Percentiles rank a stretch among this genome's conserved stretches.
phyloP scores from a whole-genome alignment of 2,329 filamentous ascomycete species.

The Pseudogymnoascus sp. region DNA sequence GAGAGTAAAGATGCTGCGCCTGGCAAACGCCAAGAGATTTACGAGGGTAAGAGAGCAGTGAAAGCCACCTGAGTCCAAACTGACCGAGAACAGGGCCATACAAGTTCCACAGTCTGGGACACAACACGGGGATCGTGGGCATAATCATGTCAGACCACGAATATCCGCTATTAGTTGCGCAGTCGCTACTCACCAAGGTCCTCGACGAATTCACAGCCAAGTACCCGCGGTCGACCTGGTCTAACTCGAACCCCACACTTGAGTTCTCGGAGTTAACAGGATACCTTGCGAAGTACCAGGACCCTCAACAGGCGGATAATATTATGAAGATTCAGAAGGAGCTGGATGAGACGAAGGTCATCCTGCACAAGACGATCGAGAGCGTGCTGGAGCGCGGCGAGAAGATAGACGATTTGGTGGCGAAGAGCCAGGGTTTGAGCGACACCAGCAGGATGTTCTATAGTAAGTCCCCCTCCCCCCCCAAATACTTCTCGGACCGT shows the following conservation, averaged over 20 bases:
- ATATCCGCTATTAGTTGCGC: conserved; percentile 71
- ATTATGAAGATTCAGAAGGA: conserved; percentile 96
- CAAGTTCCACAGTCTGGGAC: conserved; percentile 71
- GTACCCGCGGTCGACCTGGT: conserved; percentile 64
- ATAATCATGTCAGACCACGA: conserved; percentile 71
- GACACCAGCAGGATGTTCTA: conserved; percentile 98
- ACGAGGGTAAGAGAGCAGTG: conserved; percentile 51
- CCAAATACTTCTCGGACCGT: neutral
- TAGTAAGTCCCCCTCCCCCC: conserved; percentile 47
- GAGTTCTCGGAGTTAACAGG: conserved; percentile 69
- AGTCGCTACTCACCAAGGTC: conserved; percentile 79
- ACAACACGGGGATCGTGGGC: conserved; percentile 65
- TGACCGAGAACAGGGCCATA: conserved; percentile 42
- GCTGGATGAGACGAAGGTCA: conserved; percentile 94
- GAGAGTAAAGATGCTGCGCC: conserved; percentile 60
- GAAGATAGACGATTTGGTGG: conserved; percentile 91
- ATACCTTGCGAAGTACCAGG: conserved; percentile 73
- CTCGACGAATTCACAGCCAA: conserved; percentile 78
- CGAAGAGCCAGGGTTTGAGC: conserved; percentile 86
- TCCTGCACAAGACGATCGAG: conserved; percentile 95
- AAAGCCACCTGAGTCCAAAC: neutral
- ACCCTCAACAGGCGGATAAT: conserved; percentile 80
- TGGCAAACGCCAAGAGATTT: conserved; percentile 78
- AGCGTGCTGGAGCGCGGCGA: conserved; percentile 81
- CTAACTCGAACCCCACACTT: conserved; percentile 45